Evolutionary conservation across 306 rosid genomes (phyloP).

Genomic region (Delonix regia): DNA sequence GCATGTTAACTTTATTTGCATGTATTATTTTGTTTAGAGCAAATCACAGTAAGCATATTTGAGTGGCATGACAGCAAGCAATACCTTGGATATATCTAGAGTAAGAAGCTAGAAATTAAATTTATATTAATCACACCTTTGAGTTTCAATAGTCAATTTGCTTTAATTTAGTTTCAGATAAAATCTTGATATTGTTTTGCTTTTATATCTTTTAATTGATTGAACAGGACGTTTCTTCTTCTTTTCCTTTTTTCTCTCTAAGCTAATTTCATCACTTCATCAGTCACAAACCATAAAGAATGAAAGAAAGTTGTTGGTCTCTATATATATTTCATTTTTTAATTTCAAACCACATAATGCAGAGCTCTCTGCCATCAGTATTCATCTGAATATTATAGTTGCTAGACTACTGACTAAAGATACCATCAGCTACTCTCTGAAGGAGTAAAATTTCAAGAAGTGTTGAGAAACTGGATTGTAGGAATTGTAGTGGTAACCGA

Average conservation of each 20-base stretch:
- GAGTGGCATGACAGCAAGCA: background rate
- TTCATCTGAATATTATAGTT: conserved; percentile 2
- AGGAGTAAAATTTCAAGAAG: background rate
- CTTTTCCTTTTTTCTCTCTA: background rate
- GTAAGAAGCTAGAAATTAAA: background rate
- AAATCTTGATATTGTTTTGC: background rate
- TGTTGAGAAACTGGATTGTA: background rate
- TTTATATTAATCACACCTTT: background rate
- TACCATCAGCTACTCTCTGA: conserved; percentile 4
- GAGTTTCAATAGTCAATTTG: background rate
- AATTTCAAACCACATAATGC: conserved; percentile 11
- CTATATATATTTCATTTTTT: background rate
- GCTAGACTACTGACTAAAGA: background rate
- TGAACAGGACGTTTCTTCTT: background rate
- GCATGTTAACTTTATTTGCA: conserved; percentile 1
- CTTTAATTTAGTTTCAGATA: background rate
- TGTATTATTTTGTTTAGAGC: background rate
- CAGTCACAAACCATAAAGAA: too few species aligned
- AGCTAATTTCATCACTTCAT: background rate
- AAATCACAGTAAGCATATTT: background rate
- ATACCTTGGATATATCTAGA: background rate
- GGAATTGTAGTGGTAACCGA: background rate
- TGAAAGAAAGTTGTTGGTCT: too few species aligned
- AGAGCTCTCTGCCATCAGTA: background rate
- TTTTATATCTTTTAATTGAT: background rate